Conservation (phyloP, 495 filamentous ascomycete genomes). For the Wilcoxina mikolae region DNA sequence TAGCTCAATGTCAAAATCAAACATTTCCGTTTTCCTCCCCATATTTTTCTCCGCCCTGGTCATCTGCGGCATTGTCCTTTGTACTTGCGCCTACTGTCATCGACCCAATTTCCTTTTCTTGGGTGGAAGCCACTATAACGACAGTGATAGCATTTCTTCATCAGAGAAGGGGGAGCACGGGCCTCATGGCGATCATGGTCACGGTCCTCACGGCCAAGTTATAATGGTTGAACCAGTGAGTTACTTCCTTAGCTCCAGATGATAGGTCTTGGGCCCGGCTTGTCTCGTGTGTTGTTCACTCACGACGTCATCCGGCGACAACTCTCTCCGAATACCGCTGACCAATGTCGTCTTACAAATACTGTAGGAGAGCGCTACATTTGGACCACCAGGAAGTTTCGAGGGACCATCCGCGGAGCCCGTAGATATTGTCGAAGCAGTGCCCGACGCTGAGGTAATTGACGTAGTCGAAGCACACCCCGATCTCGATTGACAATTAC, state of each 20-base stretch:
- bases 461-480: conserved; percentile 62
- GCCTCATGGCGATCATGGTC: no score
- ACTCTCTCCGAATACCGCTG: background rate
- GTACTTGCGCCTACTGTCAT: conserved; percentile 27
- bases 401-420: background rate
- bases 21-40: conserved; percentile 25
- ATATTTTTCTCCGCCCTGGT: conserved; percentile 27
- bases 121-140: background rate
- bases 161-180: background rate
- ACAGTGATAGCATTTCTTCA: background rate
- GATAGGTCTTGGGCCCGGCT: background rate
- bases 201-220: background rate
- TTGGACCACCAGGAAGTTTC: background rate
- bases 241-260: background rate
- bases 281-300: background rate
- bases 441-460: conserved; percentile 39
- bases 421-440: background rate
- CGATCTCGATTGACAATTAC: no score
- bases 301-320: background rate
- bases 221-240: background rate
- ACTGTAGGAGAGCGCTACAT: no score
- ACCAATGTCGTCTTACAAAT: background rate
- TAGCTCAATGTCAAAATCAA: conserved; percentile 21
- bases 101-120: conserved; percentile 1
- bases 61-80: conserved; percentile 26